A percentile compares a stretch with the other conserved stretches of the same genome.
Conservation (phyloP, 2,329 filamentous ascomycete species). For the Fusarium torreyae region DNA sequence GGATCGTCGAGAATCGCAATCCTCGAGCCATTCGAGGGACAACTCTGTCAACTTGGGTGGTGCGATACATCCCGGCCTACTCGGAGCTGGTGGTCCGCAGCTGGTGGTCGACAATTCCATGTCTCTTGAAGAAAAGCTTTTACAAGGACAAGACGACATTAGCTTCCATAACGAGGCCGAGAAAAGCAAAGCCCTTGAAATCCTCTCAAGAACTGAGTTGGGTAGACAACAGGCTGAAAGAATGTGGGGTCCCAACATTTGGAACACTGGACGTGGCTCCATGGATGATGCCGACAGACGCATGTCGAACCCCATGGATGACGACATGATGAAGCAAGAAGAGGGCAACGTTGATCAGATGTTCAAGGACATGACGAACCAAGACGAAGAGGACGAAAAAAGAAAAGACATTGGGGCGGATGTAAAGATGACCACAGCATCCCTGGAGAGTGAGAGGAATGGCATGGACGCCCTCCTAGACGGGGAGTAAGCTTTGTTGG, state of each 20-base stretch:
- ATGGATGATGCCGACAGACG: slow-evolving; percentile 48
- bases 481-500: slow-evolving; percentile 54
- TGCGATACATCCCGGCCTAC: slow-evolving; percentile 60
- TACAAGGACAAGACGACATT: slow-evolving; percentile 64
- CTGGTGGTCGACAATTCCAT: slow-evolving; percentile 59
- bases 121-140: slow-evolving; percentile 66
- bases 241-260: slow-evolving; percentile 66
- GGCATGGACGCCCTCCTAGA: slow-evolving; percentile 64
- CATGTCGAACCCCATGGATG: slow-evolving; percentile 49
- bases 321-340: slow-evolving; percentile 56
- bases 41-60: slow-evolving; percentile 60
- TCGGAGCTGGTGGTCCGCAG: slow-evolving; percentile 61
- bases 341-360: slow-evolving; percentile 68
- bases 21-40: slow-evolving; percentile 51
- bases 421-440: slow-evolving; percentile 58
- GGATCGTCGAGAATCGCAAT: slow-evolving; percentile 47
- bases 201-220: slow-evolving; percentile 65
- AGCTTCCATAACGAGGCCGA: slow-evolving; percentile 62
- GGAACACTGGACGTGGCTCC: slow-evolving; percentile 56
- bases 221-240: slow-evolving; percentile 67
- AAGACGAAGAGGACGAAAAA: slow-evolving; percentile 63
- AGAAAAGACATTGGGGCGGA: slow-evolving; percentile 53
- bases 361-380: slow-evolving; percentile 70
- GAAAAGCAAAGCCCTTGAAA: slow-evolving; percentile 67
- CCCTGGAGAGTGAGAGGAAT: slow-evolving; percentile 63